Base-by-base conservation (phyloP, 345 rosid genomes). In the Eucalyptus pumila region DNA sequence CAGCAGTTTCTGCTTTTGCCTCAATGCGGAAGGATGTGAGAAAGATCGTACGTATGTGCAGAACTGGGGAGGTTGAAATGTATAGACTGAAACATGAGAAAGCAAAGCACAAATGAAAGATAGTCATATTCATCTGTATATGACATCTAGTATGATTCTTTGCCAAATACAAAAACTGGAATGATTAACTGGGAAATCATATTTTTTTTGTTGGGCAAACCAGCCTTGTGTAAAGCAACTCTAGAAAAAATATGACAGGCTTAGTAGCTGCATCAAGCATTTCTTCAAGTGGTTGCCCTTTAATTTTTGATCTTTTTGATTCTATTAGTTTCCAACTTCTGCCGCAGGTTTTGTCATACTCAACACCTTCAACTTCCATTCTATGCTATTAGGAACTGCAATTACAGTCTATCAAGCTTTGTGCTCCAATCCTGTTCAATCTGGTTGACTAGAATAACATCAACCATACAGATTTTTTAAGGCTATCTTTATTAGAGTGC, bases 1-100 rank as follows among this genome's bases (percentile, higher is more conserved):
- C 95, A 30, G 87, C 94, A 23, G 88, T 92, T 87, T 94, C 92
- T 90, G 96, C 97, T 17, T 93, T 93, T 89, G 93, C 93, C 89
- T 94, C 97, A 44, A 89, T 96, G 37, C 93, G 95, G 91, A 94
- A 91, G 89, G 97, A 96, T 87, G 92, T 96, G 49, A 93, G 95
- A 89, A 95, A 89, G 91, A 91, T 96, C 30, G 80, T 97, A 37
- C 93, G 88, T 19, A 88, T 94, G 60, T 92, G 69, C 90, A 93
- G 67, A 87, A 69, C 91, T 44, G 93, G 88, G n/a, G 67, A 88
- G 30, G 76, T 47, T 26, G 54, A 42, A 27, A 21, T 52, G 69
- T n/a, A 87, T 26, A 87, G 50, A 56, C 21, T 44, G 24, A 58
- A 52, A 16, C 48, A 34, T 87, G 62, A 32, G 45, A 86, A 52